Conservation (phyloP, 495 filamentous ascomycete species). For the Aspergillus olivimuriae region DNA sequence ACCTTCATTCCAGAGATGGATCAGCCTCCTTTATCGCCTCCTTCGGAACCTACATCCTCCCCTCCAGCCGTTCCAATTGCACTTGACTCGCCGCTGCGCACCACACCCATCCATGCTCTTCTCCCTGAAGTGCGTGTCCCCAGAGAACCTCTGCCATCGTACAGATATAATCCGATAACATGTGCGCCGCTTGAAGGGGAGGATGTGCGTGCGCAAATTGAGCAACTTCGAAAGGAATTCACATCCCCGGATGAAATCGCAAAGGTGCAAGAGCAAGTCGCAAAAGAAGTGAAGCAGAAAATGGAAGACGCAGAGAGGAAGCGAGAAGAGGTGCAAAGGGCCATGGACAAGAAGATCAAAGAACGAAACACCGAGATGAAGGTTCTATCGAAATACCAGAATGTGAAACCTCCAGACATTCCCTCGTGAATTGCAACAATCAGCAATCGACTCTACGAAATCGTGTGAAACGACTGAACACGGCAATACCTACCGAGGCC, state of each 20-base stretch:
- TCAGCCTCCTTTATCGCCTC: constrained; percentile 28
- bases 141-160: constrained; percentile 20
- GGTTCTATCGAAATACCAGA: constrained; percentile 39
- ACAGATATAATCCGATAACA: constrained; percentile 36
- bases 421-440: neutral
- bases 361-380: constrained; percentile 42
- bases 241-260: constrained; percentile 29
- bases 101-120: constrained; percentile 36
- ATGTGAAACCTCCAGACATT: constrained; percentile 24
- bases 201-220: constrained; percentile 29
- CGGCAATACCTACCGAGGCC: too few species aligned
- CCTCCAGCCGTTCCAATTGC: constrained; percentile 17
- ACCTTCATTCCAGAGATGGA: too few species aligned
- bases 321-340: constrained; percentile 34
- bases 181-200: constrained; percentile 27
- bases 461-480: too few species aligned
- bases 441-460: too few species aligned
- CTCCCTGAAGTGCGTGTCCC: constrained; percentile 37
- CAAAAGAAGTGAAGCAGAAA: constrained; percentile 33
- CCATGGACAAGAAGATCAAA: constrained; percentile 41
- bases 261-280: constrained; percentile 36
- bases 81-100: constrained; percentile 32
- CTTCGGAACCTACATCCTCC: constrained; percentile 20
- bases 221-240: constrained; percentile 33
- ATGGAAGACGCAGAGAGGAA: constrained; percentile 35